A percentile compares a stretch with the other conserved stretches of the same genome.
These are phyloP conservation scores for Metarhizium brunneum DNA, from an alignment of 2,329 filamentous ascomycete genomes.

Conservation along the genomic window DNA sequence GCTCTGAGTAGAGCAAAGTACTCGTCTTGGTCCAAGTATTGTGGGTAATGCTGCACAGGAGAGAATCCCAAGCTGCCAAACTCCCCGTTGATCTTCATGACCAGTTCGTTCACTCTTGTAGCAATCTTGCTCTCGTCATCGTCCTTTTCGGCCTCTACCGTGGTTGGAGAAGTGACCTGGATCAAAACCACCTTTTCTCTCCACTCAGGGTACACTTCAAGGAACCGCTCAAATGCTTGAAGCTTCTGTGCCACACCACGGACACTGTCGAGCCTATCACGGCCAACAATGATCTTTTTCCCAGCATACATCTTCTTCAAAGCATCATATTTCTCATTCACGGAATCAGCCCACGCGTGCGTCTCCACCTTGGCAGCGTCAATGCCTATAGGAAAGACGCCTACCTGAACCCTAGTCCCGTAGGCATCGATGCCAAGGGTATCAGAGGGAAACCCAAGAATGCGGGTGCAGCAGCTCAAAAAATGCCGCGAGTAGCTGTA, in stretches of 20 bases:
- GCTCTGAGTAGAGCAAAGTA: conserved; percentile 90
- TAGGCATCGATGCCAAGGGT: conserved; percentile 80
- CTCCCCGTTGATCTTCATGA: conserved; percentile 82
- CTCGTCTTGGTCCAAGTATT: conserved; percentile 82
- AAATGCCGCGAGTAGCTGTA: conserved; percentile 95
- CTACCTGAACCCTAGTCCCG: conserved; percentile 79
- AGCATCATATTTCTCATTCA: conserved; percentile 62
- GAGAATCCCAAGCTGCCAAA: conserved; percentile 84
- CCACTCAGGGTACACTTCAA: conserved; percentile 88
- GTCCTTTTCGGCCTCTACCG: conserved; percentile 68
- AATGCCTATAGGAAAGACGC: conserved; percentile 91
- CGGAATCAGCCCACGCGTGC: conserved; percentile 61
- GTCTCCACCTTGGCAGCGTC: conserved; percentile 73
- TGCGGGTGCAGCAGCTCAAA: conserved; percentile 83
- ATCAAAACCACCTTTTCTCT: conserved; percentile 85
- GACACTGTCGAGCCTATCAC: conserved; percentile 88
- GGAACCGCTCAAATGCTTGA: conserved; percentile 85
- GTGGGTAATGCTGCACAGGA: conserved; percentile 89
- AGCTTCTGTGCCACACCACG: conserved; percentile 93
- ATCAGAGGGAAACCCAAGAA: conserved; percentile 84
- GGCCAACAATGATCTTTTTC: conserved; percentile 90
- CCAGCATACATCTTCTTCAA: conserved; percentile 73
- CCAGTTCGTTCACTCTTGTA: conserved; percentile 81
- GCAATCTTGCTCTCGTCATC: conserved; percentile 72
- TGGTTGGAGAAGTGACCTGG: conserved; percentile 85